A percentile compares a stretch with the other conserved stretches of the same genome.
These are phyloP conservation scores for Fusarium subglutinans DNA, from an alignment of 2,329 filamentous ascomycete genomes.

Conservation along the genomic window DNA sequence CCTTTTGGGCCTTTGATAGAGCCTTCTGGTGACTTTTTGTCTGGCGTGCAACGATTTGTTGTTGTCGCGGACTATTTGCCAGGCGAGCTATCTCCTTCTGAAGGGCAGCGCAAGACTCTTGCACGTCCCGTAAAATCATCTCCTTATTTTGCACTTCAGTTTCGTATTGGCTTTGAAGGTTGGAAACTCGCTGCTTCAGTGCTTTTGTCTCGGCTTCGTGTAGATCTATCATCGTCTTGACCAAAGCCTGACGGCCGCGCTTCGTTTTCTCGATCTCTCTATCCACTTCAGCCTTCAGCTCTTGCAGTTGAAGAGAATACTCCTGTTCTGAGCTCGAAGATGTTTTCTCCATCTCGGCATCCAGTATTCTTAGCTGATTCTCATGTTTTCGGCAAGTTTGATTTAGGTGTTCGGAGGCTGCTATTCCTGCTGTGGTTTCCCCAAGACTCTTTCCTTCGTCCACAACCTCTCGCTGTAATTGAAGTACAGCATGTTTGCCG, in stretches of 20 bases:
- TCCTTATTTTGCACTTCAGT: background rate
- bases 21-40: background rate
- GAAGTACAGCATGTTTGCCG: background rate
- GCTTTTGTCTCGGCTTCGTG: background rate
- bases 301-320: background rate
- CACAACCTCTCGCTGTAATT: constrained; percentile 4
- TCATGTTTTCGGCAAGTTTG: background rate
- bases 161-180: background rate
- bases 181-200: background rate
- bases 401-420: background rate
- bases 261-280: background rate
- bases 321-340: accelerated
- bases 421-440: background rate
- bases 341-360: background rate
- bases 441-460: background rate
- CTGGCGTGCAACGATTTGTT: background rate
- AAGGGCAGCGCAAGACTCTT: background rate
- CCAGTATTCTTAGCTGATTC: background rate
- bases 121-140: background rate
- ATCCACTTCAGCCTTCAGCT: background rate
- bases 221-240: background rate
- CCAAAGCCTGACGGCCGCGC: background rate
- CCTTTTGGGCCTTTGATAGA: background rate
- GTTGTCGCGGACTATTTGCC: background rate
- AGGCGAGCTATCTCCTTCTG: background rate